Evolutionary conservation across 805 yeast species (phyloP), one percentile per base, ranked within the genome.

Genomic region (Blastobotrys chiropterorum): DNA sequence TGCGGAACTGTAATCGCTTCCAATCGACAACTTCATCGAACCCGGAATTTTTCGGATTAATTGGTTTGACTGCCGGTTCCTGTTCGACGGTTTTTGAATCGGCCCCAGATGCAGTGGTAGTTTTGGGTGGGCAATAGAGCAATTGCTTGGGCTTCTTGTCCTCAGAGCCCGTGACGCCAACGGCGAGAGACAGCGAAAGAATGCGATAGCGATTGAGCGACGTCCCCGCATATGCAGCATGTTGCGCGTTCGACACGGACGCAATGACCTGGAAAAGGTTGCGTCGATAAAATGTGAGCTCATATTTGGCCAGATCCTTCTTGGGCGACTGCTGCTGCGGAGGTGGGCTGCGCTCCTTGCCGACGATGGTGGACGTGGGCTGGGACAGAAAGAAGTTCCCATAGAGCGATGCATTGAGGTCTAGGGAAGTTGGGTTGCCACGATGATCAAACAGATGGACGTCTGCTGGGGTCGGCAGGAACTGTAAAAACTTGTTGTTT

Each of bases 1-100:
- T 57, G 13, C 61, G 52, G 53, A 66, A 66, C 50, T 60, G 65
- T 31, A 66, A 48, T 16, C 67, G 62, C 38, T 66, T 65, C 69
- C 70, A 65, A 46, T 52, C 53, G 2, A 65, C 58, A 4, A 61
- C 63, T 26, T 61, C 62, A 42, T 59, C 61, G 42, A 59, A 59
- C 26, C 60, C 60, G 13, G 62, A 52, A 46, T 56, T 48, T 16
- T 58, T 58, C 34, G 63, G 62, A 14, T 59, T 48, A 11, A 61
- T 51, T 8, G 50, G 46, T 53, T 61, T 61, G 16, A 56, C 56
- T 3, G 63, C 60, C 11, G 62, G 63, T 40, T 55, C 62, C 19
- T 49, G 49, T 17, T 50, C 51, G 8, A 19, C 46, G 5, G 26
- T 31, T 4, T 39, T n/a, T 14, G n/a, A 38, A 11, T 52, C 56